phyloP scores from a whole-genome alignment of 164 flowering plant species.

The Paratinospora sagittata region DNA sequence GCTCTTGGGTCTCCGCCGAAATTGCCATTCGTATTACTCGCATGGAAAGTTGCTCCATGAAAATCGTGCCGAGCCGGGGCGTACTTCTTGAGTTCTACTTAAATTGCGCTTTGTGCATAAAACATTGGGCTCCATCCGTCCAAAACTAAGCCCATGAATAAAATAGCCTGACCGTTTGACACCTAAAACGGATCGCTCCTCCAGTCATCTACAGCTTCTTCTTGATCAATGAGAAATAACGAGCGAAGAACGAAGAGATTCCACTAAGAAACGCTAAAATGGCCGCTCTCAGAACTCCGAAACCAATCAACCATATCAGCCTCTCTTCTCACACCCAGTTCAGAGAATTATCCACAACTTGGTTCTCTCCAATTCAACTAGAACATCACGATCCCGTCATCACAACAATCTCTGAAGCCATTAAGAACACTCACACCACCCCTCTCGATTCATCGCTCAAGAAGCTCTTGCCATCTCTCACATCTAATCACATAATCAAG shows the following conservation, averaged over 20 bases:
- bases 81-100: too few relatives aligned
- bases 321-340: conserved; percentile 5
- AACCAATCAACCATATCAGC: neutral
- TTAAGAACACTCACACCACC: conserved; percentile 26
- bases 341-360: conserved; percentile 10
- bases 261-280: neutral
- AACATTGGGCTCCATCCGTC: too few relatives aligned
- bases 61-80: too few relatives aligned
- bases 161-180: too few relatives aligned
- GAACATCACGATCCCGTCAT: conserved; percentile 28
- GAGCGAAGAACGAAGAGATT: neutral
- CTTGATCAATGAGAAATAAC: too few relatives aligned
- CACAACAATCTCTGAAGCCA: conserved; percentile 44
- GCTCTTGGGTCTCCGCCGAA: too few relatives aligned
- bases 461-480: conserved; percentile 46
- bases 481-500: conserved; percentile 37
- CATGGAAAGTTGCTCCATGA: too few relatives aligned
- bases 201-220: too few relatives aligned
- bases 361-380: conserved; percentile 5
- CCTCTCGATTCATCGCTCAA: conserved; percentile 40
- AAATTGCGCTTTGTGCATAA: too few relatives aligned
- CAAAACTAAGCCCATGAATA: too few relatives aligned
- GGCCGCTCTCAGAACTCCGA: neutral
- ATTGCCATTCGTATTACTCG: too few relatives aligned
- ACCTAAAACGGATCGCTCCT: too few relatives aligned